Conservation (phyloP, 106 monocot genomes). For the Dendrobium catenatum region DNA sequence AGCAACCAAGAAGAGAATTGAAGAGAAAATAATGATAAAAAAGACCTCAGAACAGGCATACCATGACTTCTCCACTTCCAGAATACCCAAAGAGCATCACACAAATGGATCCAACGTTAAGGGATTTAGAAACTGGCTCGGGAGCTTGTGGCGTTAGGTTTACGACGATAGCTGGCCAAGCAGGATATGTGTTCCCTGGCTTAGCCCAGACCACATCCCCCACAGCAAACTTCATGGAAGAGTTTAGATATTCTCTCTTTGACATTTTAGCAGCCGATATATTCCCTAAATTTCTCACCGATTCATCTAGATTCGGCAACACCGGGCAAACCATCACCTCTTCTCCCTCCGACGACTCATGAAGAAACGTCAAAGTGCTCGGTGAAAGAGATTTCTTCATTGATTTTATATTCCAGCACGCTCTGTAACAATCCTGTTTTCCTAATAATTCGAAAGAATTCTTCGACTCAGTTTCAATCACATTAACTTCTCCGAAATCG, state of each 20-base stretch:
- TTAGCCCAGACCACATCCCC: slow-evolving; percentile 93
- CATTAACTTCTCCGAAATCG: slow-evolving; percentile 12
- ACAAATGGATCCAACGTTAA: slow-evolving; percentile 41
- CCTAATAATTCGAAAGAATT: neutral
- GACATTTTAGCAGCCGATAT: neutral
- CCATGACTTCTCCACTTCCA: slow-evolving; percentile 50
- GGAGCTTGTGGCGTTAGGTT: slow-evolving; percentile 44
- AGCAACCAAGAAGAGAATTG: neutral
- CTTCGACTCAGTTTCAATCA: neutral
- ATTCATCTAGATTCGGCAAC: neutral
- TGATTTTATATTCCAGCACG: neutral
- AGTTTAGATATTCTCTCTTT: slow-evolving; percentile 12
- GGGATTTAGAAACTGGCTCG: slow-evolving; percentile 30
- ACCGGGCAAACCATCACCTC: neutral
- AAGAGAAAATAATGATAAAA: neutral
- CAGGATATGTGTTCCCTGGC: slow-evolving; percentile 53
- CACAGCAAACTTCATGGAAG: slow-evolving; percentile 27
- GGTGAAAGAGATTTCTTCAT: slow-evolving; percentile 27
- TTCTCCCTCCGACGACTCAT: neutral
- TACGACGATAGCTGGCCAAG: slow-evolving; percentile 76
- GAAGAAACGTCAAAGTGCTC: slow-evolving; percentile 26
- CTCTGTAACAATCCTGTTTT: slow-evolving; percentile 6
- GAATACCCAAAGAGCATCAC: slow-evolving; percentile 84
- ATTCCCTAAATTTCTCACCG: neutral
- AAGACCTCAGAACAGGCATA: slow-evolving; percentile 6